Evolutionary conservation across 192 early-diverging fungal species (phyloP), one percentile per base, ranked within the genome.

Genomic region (Gaertneriomyces sp.): DNA sequence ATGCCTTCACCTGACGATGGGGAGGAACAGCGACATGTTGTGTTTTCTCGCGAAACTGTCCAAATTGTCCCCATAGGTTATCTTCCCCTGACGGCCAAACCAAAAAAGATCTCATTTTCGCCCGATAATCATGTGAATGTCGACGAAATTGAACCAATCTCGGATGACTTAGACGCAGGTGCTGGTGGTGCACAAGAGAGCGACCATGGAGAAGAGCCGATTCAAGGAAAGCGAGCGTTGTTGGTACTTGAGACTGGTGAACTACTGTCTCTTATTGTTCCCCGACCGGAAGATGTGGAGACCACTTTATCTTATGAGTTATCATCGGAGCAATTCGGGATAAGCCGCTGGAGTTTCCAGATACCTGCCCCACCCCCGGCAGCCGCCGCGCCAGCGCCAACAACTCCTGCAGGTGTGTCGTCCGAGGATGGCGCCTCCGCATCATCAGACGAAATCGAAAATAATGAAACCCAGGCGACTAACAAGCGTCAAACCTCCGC

Each of bases 41-140:
- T 64, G 10, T 76, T 83, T 47, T 55, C 68, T 16, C 45, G 64
- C 39, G 43, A 5, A 0, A 78, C 42, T 10, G 64, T 79, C 9
- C 41, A 65, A 53, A 64, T 86, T 33, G 50, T 42, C 0, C 85
- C 85, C 3, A 45, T 86, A n/a, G 82, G 85, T 11, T 86, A 80
- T 58, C 45, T 86, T 10, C 69, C 74, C 38, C n/a, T 80, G 5
- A 69, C 78, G 16, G 41, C 63, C 19, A 14, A 45, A 10, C 57
- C 76, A 6, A 55, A 52, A 0, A 33, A 51, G 19, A 68, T 86
- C 25, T 69, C 78, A 6, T 84, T 79, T 66, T 80, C 81, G 41
- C 71, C 77, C 6, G 81, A 84, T 65, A 79, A 78, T 62, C 78
- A 77, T 63, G 44, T 61, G 17, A 64, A 74, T 56, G 61, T 70